These are phyloP conservation scores for Neurospora sp. DNA, from an alignment of 2,329 filamentous ascomycete species.

Conservation along the genomic window DNA sequence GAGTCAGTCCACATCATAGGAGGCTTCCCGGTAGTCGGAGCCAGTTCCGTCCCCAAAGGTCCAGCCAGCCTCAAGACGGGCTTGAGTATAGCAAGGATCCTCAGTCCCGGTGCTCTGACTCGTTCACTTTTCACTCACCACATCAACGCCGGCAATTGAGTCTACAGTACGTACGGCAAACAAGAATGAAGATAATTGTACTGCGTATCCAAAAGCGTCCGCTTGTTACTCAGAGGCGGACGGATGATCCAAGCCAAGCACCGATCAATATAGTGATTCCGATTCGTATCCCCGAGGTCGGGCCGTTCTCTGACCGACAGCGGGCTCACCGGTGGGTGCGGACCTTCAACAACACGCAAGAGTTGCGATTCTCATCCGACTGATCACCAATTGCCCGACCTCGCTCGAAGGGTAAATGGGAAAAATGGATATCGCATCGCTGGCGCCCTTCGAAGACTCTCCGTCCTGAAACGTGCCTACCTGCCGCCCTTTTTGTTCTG, in stretches of 20 bases:
- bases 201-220: neutral
- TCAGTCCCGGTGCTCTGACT: neutral
- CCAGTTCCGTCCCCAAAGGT: neutral
- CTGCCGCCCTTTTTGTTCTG: neutral
- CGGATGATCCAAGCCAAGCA: neutral
- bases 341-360: neutral
- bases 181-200: neutral
- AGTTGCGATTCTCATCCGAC: neutral
- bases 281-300: neutral
- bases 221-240: neutral
- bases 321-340: neutral
- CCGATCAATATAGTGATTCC: neutral
- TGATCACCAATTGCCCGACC: neutral
- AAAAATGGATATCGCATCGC: neutral
- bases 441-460: neutral
- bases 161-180: neutral
- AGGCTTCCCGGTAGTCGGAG: neutral
- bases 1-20: neutral
- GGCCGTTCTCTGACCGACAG: neutral
- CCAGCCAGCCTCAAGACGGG: neutral
- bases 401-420: neutral
- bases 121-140: neutral
- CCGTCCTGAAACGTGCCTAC: neutral
- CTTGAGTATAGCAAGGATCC: neutral
- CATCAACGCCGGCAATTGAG: neutral